Evolutionary conservation across 1,139 yeast genomes (phyloP).

Genomic region (Hyphopichia burtonii): DNA sequence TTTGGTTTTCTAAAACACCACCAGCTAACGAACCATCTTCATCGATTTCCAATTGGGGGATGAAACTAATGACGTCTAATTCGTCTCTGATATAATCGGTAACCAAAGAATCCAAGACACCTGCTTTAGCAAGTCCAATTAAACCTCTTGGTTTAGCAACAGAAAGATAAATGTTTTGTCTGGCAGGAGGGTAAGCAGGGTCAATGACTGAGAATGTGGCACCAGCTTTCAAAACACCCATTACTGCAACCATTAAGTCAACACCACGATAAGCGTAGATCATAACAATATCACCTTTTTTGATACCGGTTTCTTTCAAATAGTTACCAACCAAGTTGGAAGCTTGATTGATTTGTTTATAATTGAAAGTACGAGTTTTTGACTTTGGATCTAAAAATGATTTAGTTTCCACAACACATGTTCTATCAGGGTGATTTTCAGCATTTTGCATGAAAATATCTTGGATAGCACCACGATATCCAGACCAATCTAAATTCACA

Average conservation of each 20-base stretch:
- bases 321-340: slow-evolving; percentile 94
- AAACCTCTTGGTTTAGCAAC: slow-evolving; percentile 94
- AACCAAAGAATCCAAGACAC: slow-evolving; percentile 72
- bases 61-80: slow-evolving; percentile 65
- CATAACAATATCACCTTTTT: slow-evolving; percentile 93
- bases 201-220: slow-evolving; percentile 98
- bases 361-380: slow-evolving; percentile 71
- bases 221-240: slow-evolving; percentile 98
- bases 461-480: slow-evolving; percentile 92
- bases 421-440: slow-evolving; percentile 73
- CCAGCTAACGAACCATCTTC: slow-evolving; percentile 79
- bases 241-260: slow-evolving; percentile 91
- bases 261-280: slow-evolving; percentile 97
- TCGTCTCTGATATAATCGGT: slow-evolving; percentile 72
- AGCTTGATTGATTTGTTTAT: slow-evolving; percentile 84
- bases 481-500: slow-evolving; percentile 81
- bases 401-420: slow-evolving; percentile 91
- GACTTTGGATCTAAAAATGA: slow-evolving; percentile 56
- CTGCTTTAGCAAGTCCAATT: slow-evolving; percentile 89
- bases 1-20: slow-evolving; percentile 32
- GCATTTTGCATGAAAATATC: slow-evolving; percentile 91
- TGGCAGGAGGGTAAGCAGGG: slow-evolving; percentile 98
- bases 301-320: slow-evolving; percentile 75
- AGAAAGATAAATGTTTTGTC: slow-evolving; percentile 87
- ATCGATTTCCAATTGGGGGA: slow-evolving; percentile 73